Percentiles rank a stretch among this genome's conserved stretches.
Evolutionary conservation across 108 stramenopile species (phyloP).

Genomic region (Skeletonema marinoi): DNA sequence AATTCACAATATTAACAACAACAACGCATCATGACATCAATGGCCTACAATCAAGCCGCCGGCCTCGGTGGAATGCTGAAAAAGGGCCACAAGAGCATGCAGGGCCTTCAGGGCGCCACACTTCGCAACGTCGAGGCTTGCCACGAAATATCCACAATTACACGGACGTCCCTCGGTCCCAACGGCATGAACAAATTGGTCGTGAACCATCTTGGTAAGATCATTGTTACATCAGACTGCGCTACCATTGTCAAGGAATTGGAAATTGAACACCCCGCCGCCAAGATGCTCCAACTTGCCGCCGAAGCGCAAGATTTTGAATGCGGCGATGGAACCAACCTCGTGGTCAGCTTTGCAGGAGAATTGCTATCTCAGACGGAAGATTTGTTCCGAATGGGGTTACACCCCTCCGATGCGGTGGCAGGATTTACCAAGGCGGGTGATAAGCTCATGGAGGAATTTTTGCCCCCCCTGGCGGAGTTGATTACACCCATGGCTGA

Average conservation of each 20-base stretch:
- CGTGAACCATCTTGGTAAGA: constrained; percentile 98
- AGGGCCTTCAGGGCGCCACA: constrained; percentile 62
- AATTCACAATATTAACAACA: background rate
- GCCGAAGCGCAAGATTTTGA: constrained; percentile 94
- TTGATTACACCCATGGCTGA: constrained; percentile 51
- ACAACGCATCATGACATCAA: constrained; percentile 58
- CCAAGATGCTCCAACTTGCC: constrained; percentile 93
- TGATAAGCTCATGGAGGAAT: constrained; percentile 64
- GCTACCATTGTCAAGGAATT: constrained; percentile 95
- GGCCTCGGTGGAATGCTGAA: constrained; percentile 90
- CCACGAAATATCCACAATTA: constrained; percentile 92
- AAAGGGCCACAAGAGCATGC: constrained; percentile 71
- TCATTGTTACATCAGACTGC: constrained; percentile 97
- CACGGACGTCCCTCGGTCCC: constrained; percentile 94
- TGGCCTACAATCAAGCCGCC: constrained; percentile 88
- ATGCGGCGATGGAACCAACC: constrained; percentile 96
- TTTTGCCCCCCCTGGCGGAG: constrained; percentile 66
- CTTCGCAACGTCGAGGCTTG: constrained; percentile 96
- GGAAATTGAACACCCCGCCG: constrained; percentile 98
- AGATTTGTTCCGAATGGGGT: constrained; percentile 92
- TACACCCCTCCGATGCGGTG: constrained; percentile 93
- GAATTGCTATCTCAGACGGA: constrained; percentile 88
- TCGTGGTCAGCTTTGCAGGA: constrained; percentile 93
- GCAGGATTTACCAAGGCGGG: constrained; percentile 87
- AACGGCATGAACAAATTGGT: constrained; percentile 98